These are phyloP conservation scores for Globisporangium cylindrosporum DNA, from an alignment of 352 stramenopile species.

Conservation along the genomic window DNA sequence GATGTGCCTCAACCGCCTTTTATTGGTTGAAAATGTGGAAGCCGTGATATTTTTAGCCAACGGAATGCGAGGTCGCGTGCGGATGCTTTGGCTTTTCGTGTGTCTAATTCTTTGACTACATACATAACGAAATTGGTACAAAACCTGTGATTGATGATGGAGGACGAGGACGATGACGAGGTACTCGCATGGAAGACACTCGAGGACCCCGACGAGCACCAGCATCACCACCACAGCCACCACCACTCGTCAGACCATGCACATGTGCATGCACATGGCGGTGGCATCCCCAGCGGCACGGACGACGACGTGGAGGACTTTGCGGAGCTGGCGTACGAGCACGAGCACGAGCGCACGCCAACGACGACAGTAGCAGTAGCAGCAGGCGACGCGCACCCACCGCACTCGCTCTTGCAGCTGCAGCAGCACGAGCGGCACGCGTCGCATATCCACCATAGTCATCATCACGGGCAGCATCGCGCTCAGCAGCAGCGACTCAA, in stretches of 20 bases:
- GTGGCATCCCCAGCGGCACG: slow-evolving; percentile 4
- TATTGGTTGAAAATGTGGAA: slow-evolving; percentile 24
- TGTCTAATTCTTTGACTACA: background rate
- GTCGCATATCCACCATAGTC: background rate
- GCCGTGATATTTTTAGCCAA: slow-evolving; percentile 24
- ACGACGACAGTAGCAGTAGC: background rate
- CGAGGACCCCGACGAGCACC: slow-evolving; percentile 15
- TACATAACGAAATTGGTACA: background rate
- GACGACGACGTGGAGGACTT: slow-evolving; percentile 42
- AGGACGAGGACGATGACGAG: slow-evolving; percentile 48
- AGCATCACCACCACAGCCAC: background rate
- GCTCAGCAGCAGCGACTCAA: slow-evolving; percentile 34
- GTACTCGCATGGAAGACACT: slow-evolving; percentile 50
- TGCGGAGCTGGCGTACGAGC: slow-evolving; percentile 22
- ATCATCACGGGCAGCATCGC: background rate
- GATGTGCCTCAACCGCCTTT: slow-evolving; percentile 8
- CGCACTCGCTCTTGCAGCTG: slow-evolving; percentile 15
- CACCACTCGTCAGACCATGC: slow-evolving; percentile 17
- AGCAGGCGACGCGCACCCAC: slow-evolving; percentile 16
- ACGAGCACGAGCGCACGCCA: background rate
- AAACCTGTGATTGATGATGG: slow-evolving; percentile 1
- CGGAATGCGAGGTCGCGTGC: slow-evolving; percentile 3
- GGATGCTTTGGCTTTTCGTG: background rate
- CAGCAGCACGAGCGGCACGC: slow-evolving; percentile 10
- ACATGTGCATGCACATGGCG: slow-evolving; percentile 9